Percentiles rank a stretch among this genome's conserved stretches.
These are phyloP conservation scores for Cornus controversa DNA, from an alignment of 148 eudicot species.

Conservation along the genomic window DNA sequence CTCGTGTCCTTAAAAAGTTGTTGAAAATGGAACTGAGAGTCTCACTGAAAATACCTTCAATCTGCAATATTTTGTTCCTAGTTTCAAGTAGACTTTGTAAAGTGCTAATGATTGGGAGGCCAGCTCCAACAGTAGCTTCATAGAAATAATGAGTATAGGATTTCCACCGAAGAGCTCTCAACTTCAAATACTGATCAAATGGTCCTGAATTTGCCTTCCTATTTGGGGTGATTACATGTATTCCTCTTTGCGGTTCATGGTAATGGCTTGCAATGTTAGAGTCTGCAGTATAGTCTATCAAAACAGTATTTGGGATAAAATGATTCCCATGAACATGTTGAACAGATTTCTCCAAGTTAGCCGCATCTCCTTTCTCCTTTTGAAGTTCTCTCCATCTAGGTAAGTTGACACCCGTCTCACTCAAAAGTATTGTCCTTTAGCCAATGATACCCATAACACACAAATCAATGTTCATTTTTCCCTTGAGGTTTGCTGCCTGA, in stretches of 20 bases:
- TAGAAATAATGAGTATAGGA: constrained; percentile 94
- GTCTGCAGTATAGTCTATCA: constrained; percentile 93
- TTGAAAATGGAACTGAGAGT: constrained; percentile 97
- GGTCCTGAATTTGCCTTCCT: constrained; percentile 99
- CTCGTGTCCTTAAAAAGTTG: constrained; percentile 52
- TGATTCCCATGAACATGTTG: constrained; percentile 82
- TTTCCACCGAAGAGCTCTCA: constrained; percentile 79
- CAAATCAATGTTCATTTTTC: constrained; percentile 82
- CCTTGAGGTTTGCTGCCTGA: constrained; percentile 93
- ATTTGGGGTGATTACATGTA: constrained; percentile 90
- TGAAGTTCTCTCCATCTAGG: constrained; percentile 77
- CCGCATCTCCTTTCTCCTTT: constrained; percentile 66
- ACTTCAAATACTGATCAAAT: constrained; percentile 91
- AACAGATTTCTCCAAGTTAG: constrained; percentile 75
- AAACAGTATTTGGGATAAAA: constrained; percentile 81
- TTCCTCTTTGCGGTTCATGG: constrained; percentile 69
- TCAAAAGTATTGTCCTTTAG: constrained; percentile 78
- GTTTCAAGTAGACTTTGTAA: constrained; percentile 91
- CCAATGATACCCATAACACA: constrained; percentile 94
- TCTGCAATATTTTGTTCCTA: constrained; percentile 81
- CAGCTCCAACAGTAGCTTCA: constrained; percentile 99
- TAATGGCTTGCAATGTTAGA: constrained; percentile 72
- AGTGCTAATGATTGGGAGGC: constrained; percentile 95
- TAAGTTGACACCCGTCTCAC: constrained; percentile 86
- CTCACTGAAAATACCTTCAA: constrained; percentile 98